phyloP scores from a whole-genome alignment of 805 yeast genomes.

The Cyberlindnera nakhonratchasimensis region DNA sequence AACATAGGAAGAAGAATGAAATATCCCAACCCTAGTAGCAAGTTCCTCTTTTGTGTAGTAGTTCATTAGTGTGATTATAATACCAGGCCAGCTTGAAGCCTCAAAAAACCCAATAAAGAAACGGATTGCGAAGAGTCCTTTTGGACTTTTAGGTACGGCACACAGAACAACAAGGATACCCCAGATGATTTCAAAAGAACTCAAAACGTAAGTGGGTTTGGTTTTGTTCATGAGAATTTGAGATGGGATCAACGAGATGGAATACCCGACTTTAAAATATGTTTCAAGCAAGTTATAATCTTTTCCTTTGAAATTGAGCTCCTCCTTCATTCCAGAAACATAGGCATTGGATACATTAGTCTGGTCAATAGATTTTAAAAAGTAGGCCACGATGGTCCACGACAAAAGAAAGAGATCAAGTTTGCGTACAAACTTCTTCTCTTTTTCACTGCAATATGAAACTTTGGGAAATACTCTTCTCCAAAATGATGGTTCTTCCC shows the following conservation, averaged over 20 bases:
- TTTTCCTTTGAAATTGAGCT: constrained; percentile 16
- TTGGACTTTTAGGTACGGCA: constrained; percentile 34
- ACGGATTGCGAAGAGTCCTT: constrained; percentile 50
- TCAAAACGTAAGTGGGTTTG: constrained; percentile 47
- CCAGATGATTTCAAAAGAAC: constrained; percentile 64
- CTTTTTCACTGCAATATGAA: constrained; percentile 2
- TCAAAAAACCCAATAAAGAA: constrained; percentile 70
- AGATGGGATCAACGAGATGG: constrained; percentile 64
- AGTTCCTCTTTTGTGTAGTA: constrained; percentile 37
- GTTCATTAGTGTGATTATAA: constrained; percentile 32
- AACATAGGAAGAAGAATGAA: constrained; percentile 16
- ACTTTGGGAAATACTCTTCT: constrained; percentile 5
- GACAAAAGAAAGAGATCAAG: constrained; percentile 15
- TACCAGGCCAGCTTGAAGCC: constrained; percentile 52
- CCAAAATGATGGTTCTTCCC: constrained; percentile 4
- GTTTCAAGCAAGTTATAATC: constrained; percentile 61
- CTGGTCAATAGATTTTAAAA: constrained; percentile 65
- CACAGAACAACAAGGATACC: constrained; percentile 58
- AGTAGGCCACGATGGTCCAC: constrained; percentile 27
- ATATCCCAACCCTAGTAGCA: constrained; percentile 31
- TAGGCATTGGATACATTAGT: constrained; percentile 64
- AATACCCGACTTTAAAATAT: constrained; percentile 57
- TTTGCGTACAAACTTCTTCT: constrained; percentile 12
- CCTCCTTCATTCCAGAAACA: constrained; percentile 57
- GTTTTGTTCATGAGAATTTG: constrained; percentile 54